phyloP scores from a whole-genome alignment of 176 grass and related monocot genomes.

The Musa troglodytarum region DNA sequence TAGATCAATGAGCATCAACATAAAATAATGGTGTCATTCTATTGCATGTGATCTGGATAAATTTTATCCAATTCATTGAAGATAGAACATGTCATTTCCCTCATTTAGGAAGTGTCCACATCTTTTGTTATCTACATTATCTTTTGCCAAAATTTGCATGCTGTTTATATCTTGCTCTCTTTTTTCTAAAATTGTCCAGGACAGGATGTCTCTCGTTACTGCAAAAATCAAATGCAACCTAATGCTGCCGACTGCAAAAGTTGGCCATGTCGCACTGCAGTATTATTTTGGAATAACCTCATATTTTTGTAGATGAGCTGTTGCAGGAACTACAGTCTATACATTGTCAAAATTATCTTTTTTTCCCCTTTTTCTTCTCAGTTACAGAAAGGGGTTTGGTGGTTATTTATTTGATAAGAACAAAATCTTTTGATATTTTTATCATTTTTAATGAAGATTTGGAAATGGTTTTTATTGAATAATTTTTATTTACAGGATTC shows the following conservation, averaged over 20 bases:
- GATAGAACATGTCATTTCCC: background rate
- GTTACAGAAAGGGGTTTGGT: no score
- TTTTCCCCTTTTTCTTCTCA: background rate
- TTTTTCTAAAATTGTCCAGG: background rate
- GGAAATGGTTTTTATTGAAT: background rate
- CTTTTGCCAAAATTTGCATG: background rate
- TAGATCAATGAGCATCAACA: background rate
- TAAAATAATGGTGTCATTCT: background rate
- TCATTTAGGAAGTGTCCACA: background rate
- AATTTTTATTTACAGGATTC: slow-evolving; percentile 32
- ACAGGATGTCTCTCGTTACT: background rate
- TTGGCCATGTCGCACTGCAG: background rate
- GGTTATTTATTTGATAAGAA: no score
- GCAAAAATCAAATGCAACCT: background rate
- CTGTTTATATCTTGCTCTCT: background rate
- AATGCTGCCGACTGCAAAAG: no score
- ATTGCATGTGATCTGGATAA: background rate
- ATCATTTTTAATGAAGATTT: background rate
- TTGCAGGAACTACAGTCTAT: background rate
- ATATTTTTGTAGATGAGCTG: background rate
- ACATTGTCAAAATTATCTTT: background rate
- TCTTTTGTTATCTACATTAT: background rate
- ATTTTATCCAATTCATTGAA: background rate
- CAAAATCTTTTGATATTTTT: no score
- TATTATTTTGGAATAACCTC: background rate